Base-by-base conservation (phyloP, 495 filamentous ascomycete genomes). In the Lasiosphaeriaceae sp. region DNA sequence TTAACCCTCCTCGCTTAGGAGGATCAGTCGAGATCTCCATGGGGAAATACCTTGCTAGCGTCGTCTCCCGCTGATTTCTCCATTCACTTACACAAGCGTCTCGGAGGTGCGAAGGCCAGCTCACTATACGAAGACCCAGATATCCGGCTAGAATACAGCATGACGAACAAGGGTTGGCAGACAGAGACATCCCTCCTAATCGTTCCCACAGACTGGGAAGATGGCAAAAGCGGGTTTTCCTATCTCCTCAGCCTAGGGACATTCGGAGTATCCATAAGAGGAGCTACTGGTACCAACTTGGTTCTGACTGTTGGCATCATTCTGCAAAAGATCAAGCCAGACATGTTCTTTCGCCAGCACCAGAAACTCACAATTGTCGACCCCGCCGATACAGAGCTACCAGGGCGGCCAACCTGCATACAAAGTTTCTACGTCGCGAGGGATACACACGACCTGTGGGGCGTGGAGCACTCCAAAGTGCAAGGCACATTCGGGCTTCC, bases 1-100 rank as follows among this genome's bases (percentile, higher is more conserved):
- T 17, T 60, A 37, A 63, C 62, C 3, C 56, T 67, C 4, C 60
- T 67, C 24, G 52, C 23, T n/a, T 67, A 62, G 65, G 26, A 51
- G 14, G 29, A 35, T 3, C n/a, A 37, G 2, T 48, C n/a, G 2
- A 17, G 5, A 1, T 11, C 39, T 17, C 12, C 39, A n/a, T 43
- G 39, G 39, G 14, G 16, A 43, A 43, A 43, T 17, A 43, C 39
- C 39, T 12, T 43, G 39, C n/a, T 43, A 5, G 39, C 39, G 14
- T 17, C 39, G 14, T 43, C 39, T 4, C 14, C 39, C 5, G 39
- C 39, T 12, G 39, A 17, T 17, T 43, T 43, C 14, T 2, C 39
- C 16, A 17, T 43, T 11, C 39, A 43, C 39, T 5, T 43, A 12
- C 26, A 31, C 4, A 31, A 31, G 3, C 26, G 26, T 9, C 14